These are phyloP conservation scores for Colletotrichum orchidophilum DNA, from an alignment of 2,329 filamentous ascomycete genomes.

Conservation along the genomic window DNA sequence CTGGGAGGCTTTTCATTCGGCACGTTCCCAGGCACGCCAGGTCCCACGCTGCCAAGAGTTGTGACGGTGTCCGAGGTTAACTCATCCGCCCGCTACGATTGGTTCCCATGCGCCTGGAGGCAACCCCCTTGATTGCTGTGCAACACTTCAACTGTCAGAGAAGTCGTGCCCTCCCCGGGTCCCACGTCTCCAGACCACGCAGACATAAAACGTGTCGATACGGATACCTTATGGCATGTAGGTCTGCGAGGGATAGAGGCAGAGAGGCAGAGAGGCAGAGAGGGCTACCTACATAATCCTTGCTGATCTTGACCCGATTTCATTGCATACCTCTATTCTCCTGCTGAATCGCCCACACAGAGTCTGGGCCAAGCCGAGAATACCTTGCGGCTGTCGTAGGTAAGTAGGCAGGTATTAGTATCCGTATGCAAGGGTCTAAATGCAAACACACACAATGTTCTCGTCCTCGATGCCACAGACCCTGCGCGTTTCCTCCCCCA, in stretches of 20 bases:
- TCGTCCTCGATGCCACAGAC: slow-evolving; percentile 11
- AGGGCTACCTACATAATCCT: not conserved
- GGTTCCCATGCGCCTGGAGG: not conserved
- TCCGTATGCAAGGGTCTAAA: slow-evolving; percentile 22
- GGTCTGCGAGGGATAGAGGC: not conserved
- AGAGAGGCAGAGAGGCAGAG: not conserved
- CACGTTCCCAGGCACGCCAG: not conserved
- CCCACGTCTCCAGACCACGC: no score
- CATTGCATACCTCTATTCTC: not conserved
- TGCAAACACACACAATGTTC: slow-evolving; percentile 3
- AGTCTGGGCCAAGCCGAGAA: not conserved
- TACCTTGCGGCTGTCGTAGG: not conserved
- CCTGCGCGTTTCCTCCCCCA: slow-evolving; percentile 16
- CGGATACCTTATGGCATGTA: no score
- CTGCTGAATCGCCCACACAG: not conserved
- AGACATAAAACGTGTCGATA: no score
- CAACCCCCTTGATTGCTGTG: slow-evolving; percentile 13
- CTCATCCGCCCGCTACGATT: not conserved
- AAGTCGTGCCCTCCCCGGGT: slow-evolving; percentile 11
- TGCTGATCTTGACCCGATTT: not conserved
- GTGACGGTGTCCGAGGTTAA: not conserved
- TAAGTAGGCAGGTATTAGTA: no score
- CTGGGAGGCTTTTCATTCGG: not conserved
- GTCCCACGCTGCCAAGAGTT: not conserved
- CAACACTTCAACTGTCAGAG: slow-evolving; percentile 31